Percentiles rank a stretch among this genome's conserved stretches.
These are phyloP conservation scores for Trichoderma reesei DNA, from an alignment of 495 filamentous ascomycete species.

Conservation along the genomic window DNA sequence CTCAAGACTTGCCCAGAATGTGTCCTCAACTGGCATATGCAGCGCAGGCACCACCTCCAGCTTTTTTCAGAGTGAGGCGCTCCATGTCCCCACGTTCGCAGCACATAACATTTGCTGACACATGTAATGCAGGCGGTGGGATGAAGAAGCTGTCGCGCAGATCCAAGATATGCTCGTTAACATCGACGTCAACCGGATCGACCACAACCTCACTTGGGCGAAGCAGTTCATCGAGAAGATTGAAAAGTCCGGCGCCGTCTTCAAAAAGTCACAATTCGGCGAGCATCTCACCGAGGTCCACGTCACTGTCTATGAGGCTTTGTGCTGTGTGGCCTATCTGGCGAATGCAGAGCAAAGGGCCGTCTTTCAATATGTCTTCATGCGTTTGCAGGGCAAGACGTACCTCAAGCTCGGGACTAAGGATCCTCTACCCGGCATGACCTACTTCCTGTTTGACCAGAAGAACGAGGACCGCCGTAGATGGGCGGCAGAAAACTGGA, in stretches of 20 bases:
- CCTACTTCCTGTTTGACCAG: conserved; percentile 64
- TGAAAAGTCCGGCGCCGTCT: conserved; percentile 21
- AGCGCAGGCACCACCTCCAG: conserved; percentile 52
- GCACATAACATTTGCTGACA: background rate
- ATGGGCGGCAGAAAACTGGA: conserved; percentile 53
- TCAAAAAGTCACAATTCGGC: conserved; percentile 19
- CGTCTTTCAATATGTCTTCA: conserved; percentile 69
- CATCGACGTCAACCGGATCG: conserved; percentile 53
- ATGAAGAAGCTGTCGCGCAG: conserved; percentile 50
- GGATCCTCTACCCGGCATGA: conserved; percentile 69
- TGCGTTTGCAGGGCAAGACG: conserved; percentile 61
- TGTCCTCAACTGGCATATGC: conserved; percentile 69
- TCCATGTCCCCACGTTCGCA: background rate
- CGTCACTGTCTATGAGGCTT: conserved; percentile 42
- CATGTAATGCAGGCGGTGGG: conserved; percentile 12
- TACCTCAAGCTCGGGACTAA: conserved; percentile 49
- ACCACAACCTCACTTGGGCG: conserved; percentile 20
- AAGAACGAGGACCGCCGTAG: conserved; percentile 10
- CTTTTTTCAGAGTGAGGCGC: conserved; percentile 42
- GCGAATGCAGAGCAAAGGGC: conserved; percentile 26
- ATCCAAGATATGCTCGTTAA: conserved; percentile 47
- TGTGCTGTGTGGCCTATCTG: conserved; percentile 42
- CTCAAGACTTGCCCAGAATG: conserved; percentile 70
- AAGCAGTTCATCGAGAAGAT: conserved; percentile 29
- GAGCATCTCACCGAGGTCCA: conserved; percentile 28